Percentiles rank a stretch among this genome's conserved stretches.
Evolutionary conservation across 2,329 filamentous ascomycete genomes (phyloP).

Genomic region (Fusarium pininemorale): DNA sequence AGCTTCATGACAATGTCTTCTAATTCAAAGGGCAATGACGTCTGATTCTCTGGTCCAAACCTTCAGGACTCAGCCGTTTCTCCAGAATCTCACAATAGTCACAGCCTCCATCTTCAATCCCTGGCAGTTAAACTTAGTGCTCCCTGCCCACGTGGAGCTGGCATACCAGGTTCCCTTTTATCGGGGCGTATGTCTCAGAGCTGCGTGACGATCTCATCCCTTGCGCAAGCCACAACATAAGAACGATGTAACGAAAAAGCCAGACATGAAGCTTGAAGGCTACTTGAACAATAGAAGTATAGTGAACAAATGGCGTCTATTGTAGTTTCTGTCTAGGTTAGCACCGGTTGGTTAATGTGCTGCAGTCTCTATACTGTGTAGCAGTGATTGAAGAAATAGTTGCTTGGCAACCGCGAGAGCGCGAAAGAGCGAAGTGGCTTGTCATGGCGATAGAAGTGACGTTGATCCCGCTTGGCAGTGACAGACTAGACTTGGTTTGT

Average conservation of each 20-base stretch:
- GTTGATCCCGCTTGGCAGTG: not conserved
- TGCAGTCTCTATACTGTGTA: not conserved
- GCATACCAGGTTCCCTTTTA: slow-evolving; percentile 14
- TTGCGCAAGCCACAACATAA: slow-evolving; percentile 28
- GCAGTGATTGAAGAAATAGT: not conserved
- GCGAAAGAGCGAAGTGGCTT: slow-evolving; percentile 4
- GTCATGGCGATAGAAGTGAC: not conserved
- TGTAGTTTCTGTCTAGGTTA: not conserved
- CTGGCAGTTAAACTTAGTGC: not conserved
- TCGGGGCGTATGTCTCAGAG: slow-evolving; percentile 25
- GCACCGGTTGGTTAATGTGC: not conserved
- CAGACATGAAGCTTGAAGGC: not conserved
- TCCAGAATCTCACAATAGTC: not conserved
- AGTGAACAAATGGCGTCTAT: not conserved
- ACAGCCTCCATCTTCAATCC: not conserved
- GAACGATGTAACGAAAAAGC: slow-evolving; percentile 12
- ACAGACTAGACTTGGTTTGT: not conserved
- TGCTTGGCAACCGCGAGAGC: not conserved
- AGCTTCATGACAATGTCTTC: not conserved
- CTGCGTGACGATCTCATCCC: slow-evolving; percentile 10
- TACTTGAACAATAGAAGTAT: not conserved
- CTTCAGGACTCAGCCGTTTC: not conserved
- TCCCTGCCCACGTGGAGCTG: slow-evolving; percentile 25
- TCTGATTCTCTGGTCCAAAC: not conserved
- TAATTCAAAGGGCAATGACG: not conserved